These are phyloP conservation scores for Pistacia integerrima DNA, from an alignment of 345 rosid genomes.

Conservation along the genomic window DNA sequence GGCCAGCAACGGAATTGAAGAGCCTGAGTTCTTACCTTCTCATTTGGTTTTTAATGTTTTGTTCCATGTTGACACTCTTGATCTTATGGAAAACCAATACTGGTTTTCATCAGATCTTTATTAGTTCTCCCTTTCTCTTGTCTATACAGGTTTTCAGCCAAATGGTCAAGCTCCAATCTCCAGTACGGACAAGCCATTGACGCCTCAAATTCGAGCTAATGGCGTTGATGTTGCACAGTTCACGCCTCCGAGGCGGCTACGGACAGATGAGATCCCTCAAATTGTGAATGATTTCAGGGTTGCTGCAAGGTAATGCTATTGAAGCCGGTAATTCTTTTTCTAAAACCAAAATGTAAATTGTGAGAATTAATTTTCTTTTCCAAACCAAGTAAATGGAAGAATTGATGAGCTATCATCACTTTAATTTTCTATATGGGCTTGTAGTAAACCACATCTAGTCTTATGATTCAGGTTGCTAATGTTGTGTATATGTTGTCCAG, in stretches of 20 bases:
- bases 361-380: not conserved
- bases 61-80: not conserved
- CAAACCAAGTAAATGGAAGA: no score
- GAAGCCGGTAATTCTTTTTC: slow-evolving; percentile 58
- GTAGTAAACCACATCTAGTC: no score
- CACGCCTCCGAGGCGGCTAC: slow-evolving; percentile 56
- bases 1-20: no score
- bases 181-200: slow-evolving; percentile 56
- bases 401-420: no score
- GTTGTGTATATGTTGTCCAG: slow-evolving; percentile 26
- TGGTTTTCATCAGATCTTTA: slow-evolving; percentile 28
- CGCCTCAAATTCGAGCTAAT: slow-evolving; percentile 43
- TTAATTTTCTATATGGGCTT: no score
- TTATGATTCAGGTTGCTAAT: not conserved
- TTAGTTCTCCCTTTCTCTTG: no score
- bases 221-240: slow-evolving; percentile 46
- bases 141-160: slow-evolving; percentile 54
- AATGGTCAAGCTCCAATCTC: slow-evolving; percentile 73
- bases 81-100: no score
- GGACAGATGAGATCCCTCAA: slow-evolving; percentile 63
- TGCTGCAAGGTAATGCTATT: slow-evolving; percentile 78
- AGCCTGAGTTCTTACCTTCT: no score
- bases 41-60: slow-evolving; percentile 3
- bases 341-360: no score
- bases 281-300: slow-evolving; percentile 64